Evolutionary conservation across 176 grass and related monocot species (phyloP), one percentile per base, ranked within the genome.

Genomic region (Triticum urartu): DNA sequence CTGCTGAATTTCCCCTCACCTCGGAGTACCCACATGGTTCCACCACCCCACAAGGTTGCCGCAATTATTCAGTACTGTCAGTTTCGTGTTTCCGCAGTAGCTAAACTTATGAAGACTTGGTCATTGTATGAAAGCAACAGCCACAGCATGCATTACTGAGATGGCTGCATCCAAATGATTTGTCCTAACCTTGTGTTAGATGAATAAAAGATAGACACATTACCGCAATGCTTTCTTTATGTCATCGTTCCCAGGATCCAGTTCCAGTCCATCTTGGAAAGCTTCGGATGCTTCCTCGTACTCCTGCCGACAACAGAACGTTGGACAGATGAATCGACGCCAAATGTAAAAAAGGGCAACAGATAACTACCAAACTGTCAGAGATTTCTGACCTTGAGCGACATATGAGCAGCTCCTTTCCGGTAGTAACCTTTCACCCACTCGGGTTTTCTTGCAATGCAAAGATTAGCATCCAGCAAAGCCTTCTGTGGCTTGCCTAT

Each of bases 381-480:
- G 6, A 81, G 9, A 10, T 76, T 24, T 73, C 69, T 89, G 20
- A 86, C 83, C 88, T 89, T 77, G 25, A 89, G 88, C 20, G 34
- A 85, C 82, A 85, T 89, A 38, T 81, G 78, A 13, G 70, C 83
- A 68, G 88, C 61, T 81, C 88, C 88, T 89, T 85, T 89, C 63
- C 83, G 47, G 14, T 89, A 89, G 61, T 86, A 81, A 61, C 69
- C 88, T 75, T 89, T 86, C 33, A 4, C 18, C 88, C 88, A 89
- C 20, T 76, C 47, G 3, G 83, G 88, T 21, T 21, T 15, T 30
- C 28, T 75, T 30, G 13, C 25, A 81, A 89, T 81, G 78, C 83
- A 89, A 68, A n/a, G 0, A 59, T 89, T 7, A 75, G 88, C 88
- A 68, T 86, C 78, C 59, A 38, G 9, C 58, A 89, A 59, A 38